Evolutionary conservation across 1,139 yeast species (phyloP), one percentile per base, ranked within the genome.

Genomic region (Scheffersomyces segobiensis): DNA sequence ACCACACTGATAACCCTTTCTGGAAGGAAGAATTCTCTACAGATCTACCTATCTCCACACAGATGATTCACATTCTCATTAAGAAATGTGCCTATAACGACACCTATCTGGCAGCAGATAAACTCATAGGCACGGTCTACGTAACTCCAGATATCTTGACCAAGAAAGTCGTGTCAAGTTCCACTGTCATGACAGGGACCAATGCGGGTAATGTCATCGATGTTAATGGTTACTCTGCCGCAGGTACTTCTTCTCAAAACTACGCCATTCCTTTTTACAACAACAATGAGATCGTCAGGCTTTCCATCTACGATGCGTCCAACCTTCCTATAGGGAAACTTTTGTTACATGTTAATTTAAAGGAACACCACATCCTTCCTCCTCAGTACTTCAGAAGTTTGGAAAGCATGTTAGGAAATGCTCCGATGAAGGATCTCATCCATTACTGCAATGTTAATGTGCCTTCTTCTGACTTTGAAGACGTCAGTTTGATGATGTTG

Each of bases 1-100:
- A 76, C 49, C 77, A 79, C 57, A 71, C 82, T 0, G 65, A 70
- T 12, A 79, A 81, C 58, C 90, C 91, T 3, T 89, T 89, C 68
- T 89, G 93, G 91, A 87, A 89, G 67, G 93, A 89, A 66, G 82
- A 79, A 52, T 86, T 87, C 65, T 73, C 81, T 2, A 73, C 90
- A 12, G 85, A 86, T 57, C 75, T 87, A 60, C 82, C 91, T 0
- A 77, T 87, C 18, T 79, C 82, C 54, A 81, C 88, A 0, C 84
- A 83, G 59, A 78, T 80, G 68, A 74, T 87, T 55, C 83, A 80
- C 57, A 79, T 88, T 14, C 69, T 83, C 46, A 77, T 87, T 56
- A 86, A 84, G 64, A 71, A 75, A 53, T 73, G 80, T 53, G 61
- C 74, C 14, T 58, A 57, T 51, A 66, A 60, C 46, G 73, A 67